Conservation (phyloP, 1,139 yeast genomes). For the Yamadazyma songkhlaensis region DNA sequence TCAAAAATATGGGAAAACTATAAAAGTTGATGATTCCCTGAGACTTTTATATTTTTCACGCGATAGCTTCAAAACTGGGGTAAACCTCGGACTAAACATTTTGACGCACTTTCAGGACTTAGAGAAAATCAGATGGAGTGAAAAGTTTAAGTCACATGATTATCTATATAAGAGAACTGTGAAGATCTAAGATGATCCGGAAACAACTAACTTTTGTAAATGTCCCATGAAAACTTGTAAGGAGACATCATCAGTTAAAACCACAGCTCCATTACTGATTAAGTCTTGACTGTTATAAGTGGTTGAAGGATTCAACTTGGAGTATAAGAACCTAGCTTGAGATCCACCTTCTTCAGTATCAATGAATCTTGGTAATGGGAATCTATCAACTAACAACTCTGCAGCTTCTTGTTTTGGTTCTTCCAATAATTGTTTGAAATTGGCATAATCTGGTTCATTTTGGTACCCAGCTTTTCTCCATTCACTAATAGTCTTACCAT, state of each 20-base stretch:
- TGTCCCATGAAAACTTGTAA: slow-evolving; percentile 90
- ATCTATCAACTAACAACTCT: slow-evolving; percentile 83
- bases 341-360: slow-evolving; percentile 83
- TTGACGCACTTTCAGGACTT: background rate
- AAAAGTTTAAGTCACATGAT: no score
- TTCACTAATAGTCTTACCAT: slow-evolving; percentile 90
- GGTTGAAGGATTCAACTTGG: slow-evolving; percentile 91
- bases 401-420: slow-evolving; percentile 94
- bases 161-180: no score
- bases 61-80: slow-evolving; percentile 1
- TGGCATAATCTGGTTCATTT: slow-evolving; percentile 84
- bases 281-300: slow-evolving; percentile 65
- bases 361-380: slow-evolving; percentile 94
- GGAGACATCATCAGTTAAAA: slow-evolving; percentile 92
- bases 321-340: slow-evolving; percentile 93
- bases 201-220: slow-evolving; percentile 77
- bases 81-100: slow-evolving; percentile 1
- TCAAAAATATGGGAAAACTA: no score
- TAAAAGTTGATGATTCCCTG: background rate
- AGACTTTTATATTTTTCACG: background rate
- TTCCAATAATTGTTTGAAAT: slow-evolving; percentile 80
- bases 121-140: no score
- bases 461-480: slow-evolving; percentile 98
- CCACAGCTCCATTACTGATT: slow-evolving; percentile 66
- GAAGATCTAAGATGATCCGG: slow-evolving; percentile 37